Conservation (phyloP, 2,329 filamentous ascomycete species). For the Pseudocercospora fijiensis region DNA sequence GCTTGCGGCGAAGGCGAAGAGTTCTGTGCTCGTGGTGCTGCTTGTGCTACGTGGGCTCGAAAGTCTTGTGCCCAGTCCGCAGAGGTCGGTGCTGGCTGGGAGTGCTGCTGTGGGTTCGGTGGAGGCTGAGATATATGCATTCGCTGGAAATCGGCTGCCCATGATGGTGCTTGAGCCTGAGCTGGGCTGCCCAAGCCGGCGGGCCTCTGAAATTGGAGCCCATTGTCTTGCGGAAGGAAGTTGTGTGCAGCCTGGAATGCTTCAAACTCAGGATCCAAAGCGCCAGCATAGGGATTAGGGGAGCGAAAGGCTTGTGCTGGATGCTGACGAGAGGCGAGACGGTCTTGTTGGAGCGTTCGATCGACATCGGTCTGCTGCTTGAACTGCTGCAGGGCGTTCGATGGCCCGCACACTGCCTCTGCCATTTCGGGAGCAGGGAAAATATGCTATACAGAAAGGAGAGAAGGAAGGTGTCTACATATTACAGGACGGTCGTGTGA, state of each 20-base stretch:
- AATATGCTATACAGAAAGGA: neutral
- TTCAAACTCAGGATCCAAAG: slow-evolving; percentile 66
- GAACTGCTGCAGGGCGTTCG: slow-evolving; percentile 71
- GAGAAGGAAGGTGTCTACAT: neutral
- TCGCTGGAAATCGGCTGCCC: slow-evolving; percentile 53
- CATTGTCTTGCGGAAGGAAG: slow-evolving; percentile 40
- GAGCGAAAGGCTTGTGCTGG: slow-evolving; percentile 61
- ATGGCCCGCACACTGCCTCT: slow-evolving; percentile 70
- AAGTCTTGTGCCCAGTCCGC: slow-evolving; percentile 62
- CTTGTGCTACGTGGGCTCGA: slow-evolving; percentile 45
- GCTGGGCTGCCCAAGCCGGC: slow-evolving; percentile 27
- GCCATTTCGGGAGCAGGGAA: slow-evolving; percentile 51
- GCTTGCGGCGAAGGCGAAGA: slow-evolving; percentile 33
- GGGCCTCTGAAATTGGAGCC: slow-evolving; percentile 40
- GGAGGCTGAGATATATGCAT: slow-evolving; percentile 44
- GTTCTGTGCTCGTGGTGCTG: slow-evolving; percentile 31
- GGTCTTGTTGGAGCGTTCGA: slow-evolving; percentile 71
- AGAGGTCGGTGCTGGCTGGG: slow-evolving; percentile 36
- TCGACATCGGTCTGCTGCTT: slow-evolving; percentile 68
- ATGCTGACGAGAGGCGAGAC: slow-evolving; percentile 54
- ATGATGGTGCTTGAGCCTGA: slow-evolving; percentile 40
- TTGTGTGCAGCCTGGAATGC: slow-evolving; percentile 60
- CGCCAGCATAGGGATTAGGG: slow-evolving; percentile 53
- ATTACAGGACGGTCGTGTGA: neutral
- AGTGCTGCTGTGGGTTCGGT: slow-evolving; percentile 49